Percentiles rank a stretch among this genome's conserved stretches.
Evolutionary conservation across 2,329 filamentous ascomycete genomes (phyloP).

Genomic region (Aspergillus viridinutans): DNA sequence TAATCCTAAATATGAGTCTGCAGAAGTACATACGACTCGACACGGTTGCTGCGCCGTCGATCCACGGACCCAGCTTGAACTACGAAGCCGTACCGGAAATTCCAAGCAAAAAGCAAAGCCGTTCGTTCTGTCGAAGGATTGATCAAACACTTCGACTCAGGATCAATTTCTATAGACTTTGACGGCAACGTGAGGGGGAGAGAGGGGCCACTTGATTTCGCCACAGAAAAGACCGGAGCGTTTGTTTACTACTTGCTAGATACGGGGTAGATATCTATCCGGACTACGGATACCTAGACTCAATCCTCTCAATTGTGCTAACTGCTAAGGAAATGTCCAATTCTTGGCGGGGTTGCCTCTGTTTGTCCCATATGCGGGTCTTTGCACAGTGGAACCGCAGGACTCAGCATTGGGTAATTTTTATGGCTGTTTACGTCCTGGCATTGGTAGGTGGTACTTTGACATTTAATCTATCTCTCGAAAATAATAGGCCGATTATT

Average conservation of each 20-base stretch:
- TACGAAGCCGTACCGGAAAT: background rate
- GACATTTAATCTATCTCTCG: background rate
- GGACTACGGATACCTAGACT: no score
- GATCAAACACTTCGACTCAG: no score
- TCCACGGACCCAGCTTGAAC: slow-evolving; percentile 5
- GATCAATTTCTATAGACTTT: background rate
- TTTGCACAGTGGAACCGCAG: background rate
- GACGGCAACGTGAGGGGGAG: background rate
- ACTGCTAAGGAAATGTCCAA: background rate
- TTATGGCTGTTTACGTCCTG: background rate
- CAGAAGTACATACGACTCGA: slow-evolving; percentile 1
- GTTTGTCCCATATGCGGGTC: background rate
- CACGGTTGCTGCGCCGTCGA: slow-evolving; percentile 27
- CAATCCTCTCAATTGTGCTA: background rate
- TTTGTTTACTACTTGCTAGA: background rate
- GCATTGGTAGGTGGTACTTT: background rate
- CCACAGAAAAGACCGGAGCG: background rate
- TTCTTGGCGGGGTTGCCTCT: background rate
- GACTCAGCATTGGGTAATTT: background rate
- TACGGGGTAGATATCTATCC: background rate
- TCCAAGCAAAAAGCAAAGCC: slow-evolving; percentile 13
- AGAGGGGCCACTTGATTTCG: background rate
- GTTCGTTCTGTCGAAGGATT: background rate
- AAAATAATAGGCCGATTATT: background rate
- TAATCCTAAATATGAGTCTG: background rate